Base-by-base conservation (phyloP, 352 stramenopile species). In the Globisporangium nodosum region DNA sequence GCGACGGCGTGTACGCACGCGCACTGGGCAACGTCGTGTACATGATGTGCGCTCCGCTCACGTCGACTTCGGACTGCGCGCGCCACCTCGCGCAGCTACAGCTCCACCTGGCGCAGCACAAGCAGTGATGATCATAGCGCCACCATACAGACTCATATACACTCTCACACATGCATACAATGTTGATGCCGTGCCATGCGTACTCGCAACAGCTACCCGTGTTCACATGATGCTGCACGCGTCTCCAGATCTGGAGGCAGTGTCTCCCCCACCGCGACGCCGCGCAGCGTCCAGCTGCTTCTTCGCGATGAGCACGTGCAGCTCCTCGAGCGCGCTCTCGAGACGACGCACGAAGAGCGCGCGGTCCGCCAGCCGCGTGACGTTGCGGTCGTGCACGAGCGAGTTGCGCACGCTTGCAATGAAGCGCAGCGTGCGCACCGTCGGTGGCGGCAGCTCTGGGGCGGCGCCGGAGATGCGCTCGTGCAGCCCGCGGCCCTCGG, bases 11-110 rank as follows among this genome's bases (percentile, higher is more conserved):
- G 33, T 92, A 94, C 58, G 85, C 85, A 50, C 85, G 85, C 42
- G 75, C 85, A 13, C 70, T 94, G 0, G 85, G 85, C 31, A 94
- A 92, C 57, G 82, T 92, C 54, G 54, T 94, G 42, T 94, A 94
- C 66, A 67, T 94, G 58, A 94, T 94, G 82, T 90, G 80, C 64
- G 92, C 85, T 8, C 85, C 85, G 0, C 64, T 94, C 0, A 92
- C 81, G 27, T 83, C 81, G 5, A 67, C 73, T 43, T 64, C 68
- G 43, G 78, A 89, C 49, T 92, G 82, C 58, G 68, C 66, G 56
- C 74, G 74, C 48, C 86, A 88, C 53, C 73, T 92, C 20, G 46
- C 58, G 5, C 76, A 60, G 9, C 60, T 92, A 42, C 80, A 64
- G 27, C 49, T 60, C 18, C 62, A 88, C 58, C 64, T 89, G n/a